A percentile compares a stretch with the other conserved stretches of the same genome.
phyloP scores from a whole-genome alignment of 148 eudicot genomes.

The Polygonum maritimum region DNA sequence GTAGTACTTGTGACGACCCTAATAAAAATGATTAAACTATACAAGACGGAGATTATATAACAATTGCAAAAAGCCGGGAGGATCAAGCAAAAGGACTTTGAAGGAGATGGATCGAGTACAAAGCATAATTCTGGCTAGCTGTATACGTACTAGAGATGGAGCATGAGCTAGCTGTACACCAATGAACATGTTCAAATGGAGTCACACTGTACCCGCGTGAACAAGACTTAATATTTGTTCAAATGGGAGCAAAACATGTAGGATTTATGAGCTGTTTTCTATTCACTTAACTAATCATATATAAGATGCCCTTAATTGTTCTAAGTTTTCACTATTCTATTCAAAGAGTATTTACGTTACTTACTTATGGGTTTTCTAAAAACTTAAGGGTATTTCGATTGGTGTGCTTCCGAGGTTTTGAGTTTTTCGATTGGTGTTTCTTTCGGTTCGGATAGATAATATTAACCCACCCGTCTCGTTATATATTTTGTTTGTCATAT shows the following conservation, averaged over 20 bases:
- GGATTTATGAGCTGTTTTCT: constrained; percentile 8
- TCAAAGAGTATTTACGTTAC: too few relatives aligned
- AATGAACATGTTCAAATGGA: neutral
- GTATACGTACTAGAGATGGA: neutral
- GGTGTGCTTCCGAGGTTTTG: too few relatives aligned
- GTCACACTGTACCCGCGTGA: neutral
- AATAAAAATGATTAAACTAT: too few relatives aligned
- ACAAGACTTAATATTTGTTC: neutral
- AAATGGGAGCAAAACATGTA: neutral
- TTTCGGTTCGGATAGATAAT: too few relatives aligned
- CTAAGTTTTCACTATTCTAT: neutral
- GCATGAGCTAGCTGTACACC: neutral
- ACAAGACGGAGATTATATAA: neutral
- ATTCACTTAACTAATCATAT: neutral
- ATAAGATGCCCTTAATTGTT: neutral
- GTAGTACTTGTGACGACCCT: too few relatives aligned
- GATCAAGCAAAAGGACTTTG: neutral
- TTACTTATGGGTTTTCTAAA: too few relatives aligned
- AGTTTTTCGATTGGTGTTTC: too few relatives aligned
- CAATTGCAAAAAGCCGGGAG: neutral
- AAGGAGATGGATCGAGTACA: neutral
- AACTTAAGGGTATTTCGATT: too few relatives aligned
- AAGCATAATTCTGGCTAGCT: neutral
- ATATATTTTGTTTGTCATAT: too few relatives aligned
- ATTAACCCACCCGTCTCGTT: too few relatives aligned